Conservation (phyloP, 2,329 filamentous ascomycete species). For the Fusarium circinatum region DNA sequence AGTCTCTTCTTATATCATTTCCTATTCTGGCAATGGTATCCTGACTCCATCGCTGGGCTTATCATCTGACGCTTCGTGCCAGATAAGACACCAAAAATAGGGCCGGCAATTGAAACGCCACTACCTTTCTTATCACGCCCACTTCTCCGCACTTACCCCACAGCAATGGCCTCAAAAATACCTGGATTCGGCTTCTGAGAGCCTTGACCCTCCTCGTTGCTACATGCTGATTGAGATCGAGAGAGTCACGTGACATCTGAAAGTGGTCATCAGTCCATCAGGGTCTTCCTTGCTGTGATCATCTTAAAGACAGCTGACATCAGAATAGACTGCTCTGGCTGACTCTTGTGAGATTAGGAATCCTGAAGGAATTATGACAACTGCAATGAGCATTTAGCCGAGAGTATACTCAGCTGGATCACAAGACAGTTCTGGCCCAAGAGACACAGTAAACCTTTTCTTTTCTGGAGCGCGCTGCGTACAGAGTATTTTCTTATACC, state of each 20-base stretch:
- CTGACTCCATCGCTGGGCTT: not conserved
- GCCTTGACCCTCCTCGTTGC: not conserved
- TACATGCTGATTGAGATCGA: not conserved
- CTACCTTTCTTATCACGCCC: not conserved
- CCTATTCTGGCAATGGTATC: not conserved
- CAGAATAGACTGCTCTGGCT: accelerated
- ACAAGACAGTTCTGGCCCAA: accelerated
- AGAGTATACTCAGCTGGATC: accelerated
- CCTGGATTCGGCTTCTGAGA: no score
- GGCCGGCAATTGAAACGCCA: not conserved
- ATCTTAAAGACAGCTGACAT: no score
- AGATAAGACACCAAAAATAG: not conserved
- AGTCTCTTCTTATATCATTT: not conserved
- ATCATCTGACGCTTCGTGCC: not conserved
- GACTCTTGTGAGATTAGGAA: not conserved
- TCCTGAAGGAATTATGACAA: no score
- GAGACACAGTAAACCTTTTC: accelerated
- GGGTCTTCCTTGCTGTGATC: not conserved
- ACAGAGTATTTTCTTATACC: not conserved
- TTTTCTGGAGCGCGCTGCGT: not conserved
- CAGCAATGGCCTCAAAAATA: not conserved
- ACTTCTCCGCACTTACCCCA: not conserved
- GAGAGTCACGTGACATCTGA: not conserved
- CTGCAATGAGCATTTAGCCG: not conserved
- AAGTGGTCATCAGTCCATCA: not conserved